phyloP scores from a whole-genome alignment of 768 basidiomycete genomes.

The Antrodiella citrinella region DNA sequence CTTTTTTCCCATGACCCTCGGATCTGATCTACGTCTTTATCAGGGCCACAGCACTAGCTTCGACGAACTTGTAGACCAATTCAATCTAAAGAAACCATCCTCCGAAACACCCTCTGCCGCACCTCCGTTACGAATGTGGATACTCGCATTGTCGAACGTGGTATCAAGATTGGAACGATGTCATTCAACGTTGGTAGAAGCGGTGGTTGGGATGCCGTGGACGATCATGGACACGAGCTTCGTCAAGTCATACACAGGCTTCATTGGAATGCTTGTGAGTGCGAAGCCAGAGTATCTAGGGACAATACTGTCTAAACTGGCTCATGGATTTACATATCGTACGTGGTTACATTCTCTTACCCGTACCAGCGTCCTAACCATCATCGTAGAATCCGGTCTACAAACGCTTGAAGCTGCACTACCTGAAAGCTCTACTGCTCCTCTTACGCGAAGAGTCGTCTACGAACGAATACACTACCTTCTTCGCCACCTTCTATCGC shows the following conservation, averaged over 20 bases:
- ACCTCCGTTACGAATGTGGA: constrained; percentile 66
- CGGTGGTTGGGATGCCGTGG: constrained; percentile 87
- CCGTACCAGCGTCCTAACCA: constrained; percentile 7
- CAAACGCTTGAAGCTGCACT: constrained; percentile 49
- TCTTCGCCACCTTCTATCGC: constrained; percentile 75
- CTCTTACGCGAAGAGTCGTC: constrained; percentile 73
- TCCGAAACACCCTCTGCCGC: constrained; percentile 26
- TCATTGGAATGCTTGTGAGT: constrained; percentile 86
- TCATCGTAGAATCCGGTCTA: constrained; percentile 50
- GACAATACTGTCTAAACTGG: constrained; percentile 71
- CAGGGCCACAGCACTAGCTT: constrained; percentile 73
- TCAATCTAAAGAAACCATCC: constrained; percentile 44
- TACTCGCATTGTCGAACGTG: constrained; percentile 83
- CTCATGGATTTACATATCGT: constrained; percentile 89
- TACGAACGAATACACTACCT: constrained; percentile 85
- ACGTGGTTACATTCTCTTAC: constrained; percentile 25
- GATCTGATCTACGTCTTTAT: background rate
- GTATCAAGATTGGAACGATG: constrained; percentile 82
- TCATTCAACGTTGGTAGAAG: constrained; percentile 76
- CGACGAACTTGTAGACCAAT: constrained; percentile 85
- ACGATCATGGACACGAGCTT: constrained; percentile 79
- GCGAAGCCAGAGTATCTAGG: constrained; percentile 89
- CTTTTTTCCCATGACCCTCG: constrained; percentile 1
- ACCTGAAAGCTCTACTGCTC: constrained; percentile 56
- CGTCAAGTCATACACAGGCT: constrained; percentile 82